These are phyloP conservation scores for Aspergillus clavatus DNA, from an alignment of 2,329 filamentous ascomycete species.

Conservation along the genomic window DNA sequence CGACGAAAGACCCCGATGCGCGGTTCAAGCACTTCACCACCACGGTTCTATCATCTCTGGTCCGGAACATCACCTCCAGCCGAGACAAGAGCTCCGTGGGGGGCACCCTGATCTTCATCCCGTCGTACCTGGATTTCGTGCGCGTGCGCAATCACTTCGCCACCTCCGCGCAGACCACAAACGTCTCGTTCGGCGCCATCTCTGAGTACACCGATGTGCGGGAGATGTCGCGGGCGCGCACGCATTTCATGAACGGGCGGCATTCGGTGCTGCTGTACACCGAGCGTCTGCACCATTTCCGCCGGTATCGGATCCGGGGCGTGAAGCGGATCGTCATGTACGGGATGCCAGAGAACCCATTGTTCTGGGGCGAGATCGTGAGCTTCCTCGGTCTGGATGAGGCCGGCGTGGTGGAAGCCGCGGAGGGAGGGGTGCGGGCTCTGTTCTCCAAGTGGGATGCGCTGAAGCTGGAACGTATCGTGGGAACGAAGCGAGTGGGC, in stretches of 20 bases:
- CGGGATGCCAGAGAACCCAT: constrained; percentile 79
- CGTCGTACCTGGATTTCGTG: constrained; percentile 92
- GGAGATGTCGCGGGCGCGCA: constrained; percentile 77
- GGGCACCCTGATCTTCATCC: constrained; percentile 83
- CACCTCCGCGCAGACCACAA: constrained; percentile 54
- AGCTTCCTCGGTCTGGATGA: constrained; percentile 38
- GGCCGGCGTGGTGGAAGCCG: constrained; percentile 50
- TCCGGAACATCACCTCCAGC: constrained; percentile 50
- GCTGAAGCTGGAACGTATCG: constrained; percentile 81
- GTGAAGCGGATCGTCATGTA: constrained; percentile 86
- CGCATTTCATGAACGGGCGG: constrained; percentile 78
- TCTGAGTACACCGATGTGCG: constrained; percentile 79
- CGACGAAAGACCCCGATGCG: constrained; percentile 74
- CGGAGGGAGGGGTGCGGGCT: constrained; percentile 52
- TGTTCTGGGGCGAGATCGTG: constrained; percentile 43
- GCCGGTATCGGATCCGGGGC: constrained; percentile 75
- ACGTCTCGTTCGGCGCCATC: constrained; percentile 71
- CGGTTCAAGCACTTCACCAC: constrained; percentile 88
- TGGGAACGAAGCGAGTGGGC: constrained; percentile 72
- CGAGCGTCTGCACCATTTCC: constrained; percentile 94
- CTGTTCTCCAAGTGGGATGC: constrained; percentile 88
- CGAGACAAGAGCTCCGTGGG: constrained; percentile 49
- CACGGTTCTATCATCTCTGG: constrained; percentile 70
- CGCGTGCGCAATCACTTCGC: constrained; percentile 89
- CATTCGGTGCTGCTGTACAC: constrained; percentile 85